Conservation (phyloP, 371 early-diverging fungal genomes). For the Mucor indicus region DNA sequence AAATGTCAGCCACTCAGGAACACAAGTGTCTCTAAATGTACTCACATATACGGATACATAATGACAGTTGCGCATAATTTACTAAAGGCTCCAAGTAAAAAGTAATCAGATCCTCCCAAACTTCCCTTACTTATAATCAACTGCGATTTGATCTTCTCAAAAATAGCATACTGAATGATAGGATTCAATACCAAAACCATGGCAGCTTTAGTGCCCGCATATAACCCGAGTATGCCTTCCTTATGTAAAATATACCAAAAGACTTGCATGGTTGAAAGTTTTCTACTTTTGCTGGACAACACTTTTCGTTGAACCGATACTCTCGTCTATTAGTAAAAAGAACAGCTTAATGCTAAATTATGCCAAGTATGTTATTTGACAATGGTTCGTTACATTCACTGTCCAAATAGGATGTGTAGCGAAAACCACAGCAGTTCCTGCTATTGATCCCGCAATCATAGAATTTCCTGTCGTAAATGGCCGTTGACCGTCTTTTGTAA, state of each 20-base stretch:
- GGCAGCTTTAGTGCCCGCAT: conserved; percentile 85
- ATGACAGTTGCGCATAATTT: conserved; percentile 91
- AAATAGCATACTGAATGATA: conserved; percentile 94
- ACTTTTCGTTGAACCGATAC: conserved; percentile 53
- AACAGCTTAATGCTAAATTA: background rate
- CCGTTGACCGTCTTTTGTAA: background rate
- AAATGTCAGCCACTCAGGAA: background rate
- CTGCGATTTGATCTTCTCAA: conserved; percentile 78
- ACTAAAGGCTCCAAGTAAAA: conserved; percentile 88
- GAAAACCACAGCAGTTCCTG: conserved; percentile 73
- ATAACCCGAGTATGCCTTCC: conserved; percentile 82
- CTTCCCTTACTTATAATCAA: conserved; percentile 44
- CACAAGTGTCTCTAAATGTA: no score
- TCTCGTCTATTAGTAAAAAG: conserved; percentile 55
- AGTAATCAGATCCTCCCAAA: conserved; percentile 81
- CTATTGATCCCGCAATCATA: conserved; percentile 84
- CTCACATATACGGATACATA: conserved; percentile 95
- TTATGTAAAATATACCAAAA: conserved; percentile 72
- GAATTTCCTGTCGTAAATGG: conserved; percentile 70
- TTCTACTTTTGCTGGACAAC: conserved; percentile 26
- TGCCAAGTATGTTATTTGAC: no score
- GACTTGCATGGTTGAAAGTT: conserved; percentile 40
- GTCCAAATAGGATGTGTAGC: conserved; percentile 95
- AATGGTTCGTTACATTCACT: conserved; percentile 61
- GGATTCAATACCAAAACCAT: conserved; percentile 95